These are phyloP conservation scores for Breviolum minutum DNA, from an alignment of 73 alveolate species.

Conservation along the genomic window DNA sequence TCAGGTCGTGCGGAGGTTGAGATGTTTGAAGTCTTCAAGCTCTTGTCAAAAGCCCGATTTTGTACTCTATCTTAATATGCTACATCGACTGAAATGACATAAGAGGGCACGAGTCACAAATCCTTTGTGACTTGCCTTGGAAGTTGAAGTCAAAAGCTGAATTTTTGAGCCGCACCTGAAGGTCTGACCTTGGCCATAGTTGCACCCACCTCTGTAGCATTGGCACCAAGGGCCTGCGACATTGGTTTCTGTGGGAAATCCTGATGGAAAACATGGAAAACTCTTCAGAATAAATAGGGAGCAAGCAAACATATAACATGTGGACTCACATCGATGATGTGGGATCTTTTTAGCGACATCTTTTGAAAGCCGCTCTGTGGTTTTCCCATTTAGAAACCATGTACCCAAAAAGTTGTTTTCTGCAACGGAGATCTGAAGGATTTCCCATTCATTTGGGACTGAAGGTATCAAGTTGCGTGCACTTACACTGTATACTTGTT, in stretches of 20 bases:
- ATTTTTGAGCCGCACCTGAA: not conserved
- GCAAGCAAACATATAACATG: no score
- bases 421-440: no score
- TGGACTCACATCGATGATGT: not conserved
- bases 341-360: not conserved
- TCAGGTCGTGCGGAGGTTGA: no score
- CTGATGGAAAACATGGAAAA: no score
- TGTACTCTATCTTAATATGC: not conserved
- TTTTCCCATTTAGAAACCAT: not conserved
- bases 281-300: no score
- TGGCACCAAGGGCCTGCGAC: conserved; percentile 45
- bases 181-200: conserved; percentile 55
- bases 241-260: not conserved
- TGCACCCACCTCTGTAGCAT: conserved; percentile 73
- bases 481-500: no score
- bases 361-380: not conserved
- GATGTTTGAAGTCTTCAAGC: no score
- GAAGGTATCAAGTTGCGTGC: no score
- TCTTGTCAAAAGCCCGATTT: no score
- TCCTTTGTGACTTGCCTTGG: not conserved
- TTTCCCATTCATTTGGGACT: no score
- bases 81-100: not conserved
- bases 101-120: not conserved
- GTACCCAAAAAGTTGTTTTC: not conserved
- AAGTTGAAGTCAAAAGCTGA: no score